phyloP scores from a whole-genome alignment of 2,329 filamentous ascomycete genomes.

The Botrytis sinoallii region DNA sequence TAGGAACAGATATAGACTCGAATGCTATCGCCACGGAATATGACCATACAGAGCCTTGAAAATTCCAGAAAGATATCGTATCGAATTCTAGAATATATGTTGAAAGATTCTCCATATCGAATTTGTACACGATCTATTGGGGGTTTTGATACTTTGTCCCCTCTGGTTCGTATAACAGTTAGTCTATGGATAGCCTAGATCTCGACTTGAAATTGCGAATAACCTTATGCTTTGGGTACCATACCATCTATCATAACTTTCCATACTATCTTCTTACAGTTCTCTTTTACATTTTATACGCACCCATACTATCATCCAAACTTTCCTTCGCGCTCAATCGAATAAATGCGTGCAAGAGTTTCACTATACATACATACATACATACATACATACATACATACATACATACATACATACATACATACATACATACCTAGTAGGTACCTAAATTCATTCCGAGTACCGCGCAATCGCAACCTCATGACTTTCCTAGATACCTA shows the following conservation, averaged over 20 bases:
- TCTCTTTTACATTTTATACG: fast-evolving
- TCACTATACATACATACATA: neutral
- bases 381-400: neutral
- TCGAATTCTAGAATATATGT: no score
- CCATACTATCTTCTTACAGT: neutral
- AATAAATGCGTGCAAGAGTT: neutral
- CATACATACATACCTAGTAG: neutral
- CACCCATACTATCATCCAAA: neutral
- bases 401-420: neutral
- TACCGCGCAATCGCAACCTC: neutral
- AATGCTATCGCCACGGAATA: neutral
- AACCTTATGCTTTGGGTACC: neutral
- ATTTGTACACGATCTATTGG: neutral
- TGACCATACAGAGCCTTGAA: neutral
- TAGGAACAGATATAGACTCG: neutral
- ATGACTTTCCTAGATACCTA: neutral
- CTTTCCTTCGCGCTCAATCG: neutral
- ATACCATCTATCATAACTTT: fast-evolving
- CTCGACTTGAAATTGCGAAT: neutral
- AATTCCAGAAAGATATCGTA: neutral
- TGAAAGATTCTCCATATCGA: neutral
- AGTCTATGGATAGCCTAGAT: neutral
- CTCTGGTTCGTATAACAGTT: fast-evolving
- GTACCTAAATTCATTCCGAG: neutral
- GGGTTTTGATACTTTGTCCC: neutral